Percentiles rank a stretch among this genome's conserved stretches.
Conservation (phyloP, 2,329 filamentous ascomycete species). For the Sporothrix inflata region DNA sequence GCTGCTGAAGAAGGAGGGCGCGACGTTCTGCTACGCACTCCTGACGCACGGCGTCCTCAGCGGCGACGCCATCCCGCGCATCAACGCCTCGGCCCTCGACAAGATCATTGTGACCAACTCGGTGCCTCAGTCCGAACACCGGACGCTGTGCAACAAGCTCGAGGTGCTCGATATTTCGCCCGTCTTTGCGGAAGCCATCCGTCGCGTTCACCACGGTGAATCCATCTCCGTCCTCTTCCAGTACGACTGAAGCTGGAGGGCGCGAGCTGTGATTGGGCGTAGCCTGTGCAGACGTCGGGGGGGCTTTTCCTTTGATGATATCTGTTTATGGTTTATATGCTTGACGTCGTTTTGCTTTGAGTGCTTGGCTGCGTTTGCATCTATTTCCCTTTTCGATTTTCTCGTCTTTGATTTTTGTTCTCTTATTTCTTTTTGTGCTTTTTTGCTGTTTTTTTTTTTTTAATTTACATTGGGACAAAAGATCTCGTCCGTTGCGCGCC, state of each 20-base stretch:
- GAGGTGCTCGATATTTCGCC: conserved; percentile 90
- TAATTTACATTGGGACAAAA: conserved; percentile 8
- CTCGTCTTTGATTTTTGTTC: neutral
- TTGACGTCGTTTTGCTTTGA: neutral
- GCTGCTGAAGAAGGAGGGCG: conserved; percentile 93
- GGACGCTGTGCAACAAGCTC: conserved; percentile 77
- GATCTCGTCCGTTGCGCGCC: neutral
- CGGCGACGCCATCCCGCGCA: conserved; percentile 89
- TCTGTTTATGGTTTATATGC: neutral
- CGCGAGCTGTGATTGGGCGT: neutral
- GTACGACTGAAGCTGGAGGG: conserved; percentile 60
- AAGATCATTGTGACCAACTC: conserved; percentile 96
- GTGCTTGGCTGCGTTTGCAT: conserved; percentile 10
- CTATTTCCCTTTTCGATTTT: neutral
- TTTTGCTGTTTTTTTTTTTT: conserved; percentile 15
- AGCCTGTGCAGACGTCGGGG: neutral
- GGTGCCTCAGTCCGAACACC: conserved; percentile 84
- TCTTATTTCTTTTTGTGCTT: conserved; percentile 5
- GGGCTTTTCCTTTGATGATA: neutral
- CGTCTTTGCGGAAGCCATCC: conserved; percentile 93
- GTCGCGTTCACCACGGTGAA: conserved; percentile 95
- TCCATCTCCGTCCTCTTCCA: conserved; percentile 96
- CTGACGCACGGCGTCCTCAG: conserved; percentile 95
- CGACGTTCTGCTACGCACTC: conserved; percentile 86
- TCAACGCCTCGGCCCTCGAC: conserved; percentile 91